These are phyloP conservation scores for Russula olivacea DNA, from an alignment of 768 basidiomycete species.

Conservation along the genomic window DNA sequence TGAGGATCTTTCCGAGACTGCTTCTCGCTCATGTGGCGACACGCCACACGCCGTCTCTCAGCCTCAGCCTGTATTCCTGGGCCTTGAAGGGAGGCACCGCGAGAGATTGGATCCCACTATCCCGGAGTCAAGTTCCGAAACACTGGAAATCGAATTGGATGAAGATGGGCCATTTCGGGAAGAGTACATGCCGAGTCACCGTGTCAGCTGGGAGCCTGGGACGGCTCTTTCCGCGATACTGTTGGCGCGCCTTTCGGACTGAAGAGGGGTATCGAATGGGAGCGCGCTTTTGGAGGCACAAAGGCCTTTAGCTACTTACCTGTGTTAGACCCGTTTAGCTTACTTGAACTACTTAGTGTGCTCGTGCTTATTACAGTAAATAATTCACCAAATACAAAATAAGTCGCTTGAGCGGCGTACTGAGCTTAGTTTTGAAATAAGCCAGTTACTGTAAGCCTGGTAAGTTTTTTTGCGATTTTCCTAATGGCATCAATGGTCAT, in stretches of 20 bases:
- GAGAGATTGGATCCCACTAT: slow-evolving; percentile 46
- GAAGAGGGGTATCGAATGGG: slow-evolving; percentile 18
- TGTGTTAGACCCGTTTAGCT: too few species aligned
- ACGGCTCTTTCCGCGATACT: slow-evolving; percentile 29
- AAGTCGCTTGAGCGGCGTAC: too few species aligned
- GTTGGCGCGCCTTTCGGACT: too few species aligned
- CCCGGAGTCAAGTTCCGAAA: slow-evolving; percentile 34
- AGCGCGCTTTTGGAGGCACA: slow-evolving; percentile 27
- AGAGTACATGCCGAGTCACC: slow-evolving; percentile 72
- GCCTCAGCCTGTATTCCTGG: slow-evolving; percentile 66
- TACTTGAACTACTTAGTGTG: too few species aligned
- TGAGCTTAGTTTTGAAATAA: too few species aligned
- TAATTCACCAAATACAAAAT: too few species aligned
- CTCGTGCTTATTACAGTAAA: too few species aligned
- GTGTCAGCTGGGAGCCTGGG: slow-evolving; percentile 42
- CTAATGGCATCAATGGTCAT: too few species aligned
- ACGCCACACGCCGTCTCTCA: slow-evolving; percentile 28
- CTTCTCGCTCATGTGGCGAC: slow-evolving; percentile 29
- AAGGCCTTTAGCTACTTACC: slow-evolving; percentile 40
- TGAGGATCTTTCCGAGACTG: slow-evolving; percentile 59
- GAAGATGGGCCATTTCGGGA: slow-evolving; percentile 78
- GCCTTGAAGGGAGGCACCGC: slow-evolving; percentile 57
- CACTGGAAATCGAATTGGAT: slow-evolving; percentile 71
- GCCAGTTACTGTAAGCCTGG: too few species aligned
- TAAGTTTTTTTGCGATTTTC: too few species aligned